Percentiles rank a stretch among this genome's conserved stretches.
Conservation (phyloP, 768 basidiomycete species). For the Inosperma sp. region DNA sequence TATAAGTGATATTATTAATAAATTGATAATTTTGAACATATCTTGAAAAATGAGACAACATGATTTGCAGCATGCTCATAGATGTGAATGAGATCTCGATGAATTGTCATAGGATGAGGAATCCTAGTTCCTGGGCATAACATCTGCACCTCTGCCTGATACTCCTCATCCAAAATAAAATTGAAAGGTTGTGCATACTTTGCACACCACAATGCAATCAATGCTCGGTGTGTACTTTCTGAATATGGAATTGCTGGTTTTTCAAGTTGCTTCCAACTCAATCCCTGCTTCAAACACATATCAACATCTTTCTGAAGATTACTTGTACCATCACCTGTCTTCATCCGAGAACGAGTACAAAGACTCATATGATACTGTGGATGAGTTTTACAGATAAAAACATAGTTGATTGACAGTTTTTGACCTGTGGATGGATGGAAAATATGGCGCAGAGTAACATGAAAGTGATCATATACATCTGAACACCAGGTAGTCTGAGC, state of each 20-base stretch:
- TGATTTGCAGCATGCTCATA: constrained; percentile 17
- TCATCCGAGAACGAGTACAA: too few species aligned
- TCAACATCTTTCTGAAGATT: too few species aligned
- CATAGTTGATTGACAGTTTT: constrained; percentile 10
- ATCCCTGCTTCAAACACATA: too few species aligned
- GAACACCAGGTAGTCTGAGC: constrained; percentile 10
- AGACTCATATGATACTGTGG: constrained; percentile 9
- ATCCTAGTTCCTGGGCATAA: constrained; percentile 25
- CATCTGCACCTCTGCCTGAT: constrained; percentile 26
- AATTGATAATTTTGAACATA: constrained; percentile 7
- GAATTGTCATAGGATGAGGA: constrained; percentile 24
- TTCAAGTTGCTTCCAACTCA: too few species aligned
- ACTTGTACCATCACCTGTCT: too few species aligned
- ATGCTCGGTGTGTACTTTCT: constrained; percentile 17
- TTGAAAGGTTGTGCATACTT: constrained; percentile 23
- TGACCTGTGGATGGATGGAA: background rate
- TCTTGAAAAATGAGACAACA: constrained; percentile 21
- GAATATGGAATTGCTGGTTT: constrained; percentile 11
- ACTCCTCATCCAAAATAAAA: constrained; percentile 25
- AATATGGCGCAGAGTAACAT: constrained; percentile 14
- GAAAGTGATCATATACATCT: constrained; percentile 20
- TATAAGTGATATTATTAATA: background rate
- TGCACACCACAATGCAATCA: constrained; percentile 26
- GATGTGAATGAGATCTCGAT: constrained; percentile 18
- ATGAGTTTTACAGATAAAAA: constrained; percentile 20